Percentiles rank a stretch among this genome's conserved stretches.
phyloP scores from a whole-genome alignment of 306 rosid genomes.

The Neltuma alba region DNA sequence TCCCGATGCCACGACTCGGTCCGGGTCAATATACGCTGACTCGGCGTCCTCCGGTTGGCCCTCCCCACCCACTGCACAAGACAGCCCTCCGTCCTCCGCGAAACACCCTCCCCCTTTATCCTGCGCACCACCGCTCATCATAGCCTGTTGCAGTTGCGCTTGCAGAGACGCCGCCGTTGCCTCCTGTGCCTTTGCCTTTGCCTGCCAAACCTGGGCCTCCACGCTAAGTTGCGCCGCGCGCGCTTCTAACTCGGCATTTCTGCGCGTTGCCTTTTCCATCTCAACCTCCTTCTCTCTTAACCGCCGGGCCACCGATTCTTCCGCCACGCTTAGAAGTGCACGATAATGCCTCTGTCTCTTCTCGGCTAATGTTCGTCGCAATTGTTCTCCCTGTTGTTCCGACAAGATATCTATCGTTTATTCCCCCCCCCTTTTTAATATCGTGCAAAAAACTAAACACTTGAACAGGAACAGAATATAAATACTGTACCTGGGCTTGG shows the following conservation, averaged over 20 bases:
- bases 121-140: conserved; percentile 42
- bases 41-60: conserved; percentile 86
- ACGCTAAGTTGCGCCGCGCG: conserved; percentile 75
- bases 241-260: conserved; percentile 77
- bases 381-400: conserved; percentile 61
- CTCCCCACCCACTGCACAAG: conserved; percentile 47
- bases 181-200: conserved; percentile 78
- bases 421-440: background rate
- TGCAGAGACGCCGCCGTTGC: conserved; percentile 69
- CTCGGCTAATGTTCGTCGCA: conserved; percentile 68
- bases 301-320: conserved; percentile 58
- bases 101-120: conserved; percentile 34
- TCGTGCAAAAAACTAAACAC: background rate
- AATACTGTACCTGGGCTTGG: conserved; percentile 66
- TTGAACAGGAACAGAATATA: background rate
- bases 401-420: background rate
- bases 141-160: conserved; percentile 77
- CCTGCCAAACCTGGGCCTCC: conserved; percentile 87
- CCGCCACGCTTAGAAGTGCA: conserved; percentile 60
- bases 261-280: conserved; percentile 67
- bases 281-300: conserved; percentile 73
- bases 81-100: conserved; percentile 40
- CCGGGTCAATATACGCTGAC: conserved; percentile 82
- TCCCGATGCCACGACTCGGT: conserved; percentile 43
- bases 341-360: conserved; percentile 70